Evolutionary conservation across 768 basidiomycete genomes (phyloP).

Genomic region (Xerocomellus dryophilus): DNA sequence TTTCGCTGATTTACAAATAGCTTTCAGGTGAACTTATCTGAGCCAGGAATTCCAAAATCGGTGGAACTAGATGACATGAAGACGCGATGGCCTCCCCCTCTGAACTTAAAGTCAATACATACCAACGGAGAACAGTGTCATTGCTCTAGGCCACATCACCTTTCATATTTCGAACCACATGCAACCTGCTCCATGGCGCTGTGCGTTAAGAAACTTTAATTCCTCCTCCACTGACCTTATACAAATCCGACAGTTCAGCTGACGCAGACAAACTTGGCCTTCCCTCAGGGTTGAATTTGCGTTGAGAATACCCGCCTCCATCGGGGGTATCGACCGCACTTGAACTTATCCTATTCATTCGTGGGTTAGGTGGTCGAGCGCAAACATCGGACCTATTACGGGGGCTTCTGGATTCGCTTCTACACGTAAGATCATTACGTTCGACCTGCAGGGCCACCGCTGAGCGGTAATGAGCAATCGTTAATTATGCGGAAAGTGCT

Average conservation of each 20-base stretch:
- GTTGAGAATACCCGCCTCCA: neutral
- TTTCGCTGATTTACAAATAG: neutral
- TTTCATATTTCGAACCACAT: neutral
- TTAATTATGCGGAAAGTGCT: conserved; percentile 11
- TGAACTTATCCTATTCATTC: conserved; percentile 7
- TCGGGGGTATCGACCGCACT: neutral
- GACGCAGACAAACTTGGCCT: conserved; percentile 2
- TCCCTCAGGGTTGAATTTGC: conserved; percentile 3
- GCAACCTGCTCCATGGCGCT: neutral
- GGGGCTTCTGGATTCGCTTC: conserved; percentile 6
- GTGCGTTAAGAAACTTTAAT: neutral
- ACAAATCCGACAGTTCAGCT: conserved; percentile 1
- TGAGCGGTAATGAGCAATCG: conserved; percentile 17
- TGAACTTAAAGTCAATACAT: neutral
- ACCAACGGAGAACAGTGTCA: neutral
- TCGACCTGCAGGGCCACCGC: conserved; percentile 5
- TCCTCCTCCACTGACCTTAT: neutral
- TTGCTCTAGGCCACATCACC: neutral
- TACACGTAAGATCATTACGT: conserved; percentile 18
- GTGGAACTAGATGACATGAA: conserved; percentile 1
- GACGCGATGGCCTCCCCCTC: neutral
- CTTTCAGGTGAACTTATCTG: neutral
- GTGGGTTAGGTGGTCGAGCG: conserved; percentile 2
- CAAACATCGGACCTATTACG: conserved; percentile 7
- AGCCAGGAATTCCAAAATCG: neutral